Conservation (phyloP, 345 rosid species). For the Cochlearia excelsa region DNA sequence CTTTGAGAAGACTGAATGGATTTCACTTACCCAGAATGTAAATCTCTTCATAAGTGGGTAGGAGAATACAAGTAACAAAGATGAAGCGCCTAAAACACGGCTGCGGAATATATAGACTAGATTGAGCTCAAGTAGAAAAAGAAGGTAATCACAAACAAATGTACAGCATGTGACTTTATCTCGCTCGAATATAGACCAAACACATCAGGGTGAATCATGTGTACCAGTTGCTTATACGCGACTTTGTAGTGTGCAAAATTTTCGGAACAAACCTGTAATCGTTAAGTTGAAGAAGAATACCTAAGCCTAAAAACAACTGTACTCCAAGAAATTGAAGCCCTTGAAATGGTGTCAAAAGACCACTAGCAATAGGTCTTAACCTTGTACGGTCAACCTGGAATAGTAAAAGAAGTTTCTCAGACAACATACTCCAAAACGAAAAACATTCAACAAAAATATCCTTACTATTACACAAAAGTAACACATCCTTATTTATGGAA, state of each 20-base stretch:
- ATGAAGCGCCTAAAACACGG: slow-evolving; percentile 77
- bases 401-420: not conserved
- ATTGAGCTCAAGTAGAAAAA: slow-evolving; percentile 26
- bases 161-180: not conserved
- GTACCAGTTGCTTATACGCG: slow-evolving; percentile 1
- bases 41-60: slow-evolving; percentile 94
- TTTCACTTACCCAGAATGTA: slow-evolving; percentile 78
- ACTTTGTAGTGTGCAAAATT: not conserved
- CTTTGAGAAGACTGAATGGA: not conserved
- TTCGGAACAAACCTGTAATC: slow-evolving; percentile 60
- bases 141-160: slow-evolving; percentile 7
- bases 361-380: slow-evolving; percentile 90
- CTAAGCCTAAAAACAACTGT: slow-evolving; percentile 86
- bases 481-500: too few relatives aligned
- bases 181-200: slow-evolving; percentile 1
- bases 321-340: slow-evolving; percentile 80
- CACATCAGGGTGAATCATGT: not conserved
- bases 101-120: slow-evolving; percentile 42
- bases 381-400: slow-evolving; percentile 82
- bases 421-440: slow-evolving; percentile 3
- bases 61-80: slow-evolving; percentile 86
- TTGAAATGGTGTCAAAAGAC: slow-evolving; percentile 75
- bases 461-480: not conserved
- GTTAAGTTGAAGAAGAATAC: slow-evolving; percentile 88
- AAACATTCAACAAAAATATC: not conserved